Evolutionary conservation across 345 rosid genomes (phyloP).

Genomic region (Erucastrum elatum): DNA sequence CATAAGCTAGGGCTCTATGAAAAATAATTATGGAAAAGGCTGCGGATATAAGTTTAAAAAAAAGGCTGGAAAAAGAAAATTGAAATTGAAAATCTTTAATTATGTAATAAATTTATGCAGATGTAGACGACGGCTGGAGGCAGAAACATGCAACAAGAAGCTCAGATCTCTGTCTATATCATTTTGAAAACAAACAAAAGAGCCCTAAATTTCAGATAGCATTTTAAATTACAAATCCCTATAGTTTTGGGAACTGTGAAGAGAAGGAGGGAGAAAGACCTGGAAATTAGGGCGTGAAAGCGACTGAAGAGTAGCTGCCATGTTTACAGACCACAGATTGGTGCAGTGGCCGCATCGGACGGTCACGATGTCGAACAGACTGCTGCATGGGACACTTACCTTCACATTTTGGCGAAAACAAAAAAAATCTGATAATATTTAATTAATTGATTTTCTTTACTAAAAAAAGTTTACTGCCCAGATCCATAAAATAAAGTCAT

Average conservation of each 20-base stretch:
- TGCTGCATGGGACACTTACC: constrained; percentile 98
- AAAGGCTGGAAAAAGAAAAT: constrained; percentile 4
- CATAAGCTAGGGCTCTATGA: constrained; percentile 32
- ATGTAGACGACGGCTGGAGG: constrained; percentile 36
- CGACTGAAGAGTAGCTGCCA: constrained; percentile 94
- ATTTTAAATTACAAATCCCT: constrained; percentile 34
- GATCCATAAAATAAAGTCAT: constrained; percentile 4
- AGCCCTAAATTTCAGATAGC: constrained; percentile 35
- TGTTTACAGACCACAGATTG: constrained; percentile 93
- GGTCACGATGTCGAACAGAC: constrained; percentile 80
- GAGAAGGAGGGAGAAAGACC: constrained; percentile 45
- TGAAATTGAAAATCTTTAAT: neutral
- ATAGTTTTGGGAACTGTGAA: constrained; percentile 34
- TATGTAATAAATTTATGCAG: neutral
- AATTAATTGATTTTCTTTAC: neutral
- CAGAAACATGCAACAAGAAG: constrained; percentile 40
- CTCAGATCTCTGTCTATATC: constrained; percentile 39
- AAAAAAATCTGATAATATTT: constrained; percentile 1
- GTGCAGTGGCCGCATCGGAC: constrained; percentile 98
- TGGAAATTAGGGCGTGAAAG: constrained; percentile 71
- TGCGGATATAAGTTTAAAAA: constrained; percentile 23
- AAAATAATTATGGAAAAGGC: constrained; percentile 21
- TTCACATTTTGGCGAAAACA: constrained; percentile 39
- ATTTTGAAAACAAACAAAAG: constrained; percentile 26
- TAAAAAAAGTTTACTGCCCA: neutral